Evolutionary conservation across 345 rosid genomes (phyloP).

Genomic region (Rhodamnia rubescens): DNA sequence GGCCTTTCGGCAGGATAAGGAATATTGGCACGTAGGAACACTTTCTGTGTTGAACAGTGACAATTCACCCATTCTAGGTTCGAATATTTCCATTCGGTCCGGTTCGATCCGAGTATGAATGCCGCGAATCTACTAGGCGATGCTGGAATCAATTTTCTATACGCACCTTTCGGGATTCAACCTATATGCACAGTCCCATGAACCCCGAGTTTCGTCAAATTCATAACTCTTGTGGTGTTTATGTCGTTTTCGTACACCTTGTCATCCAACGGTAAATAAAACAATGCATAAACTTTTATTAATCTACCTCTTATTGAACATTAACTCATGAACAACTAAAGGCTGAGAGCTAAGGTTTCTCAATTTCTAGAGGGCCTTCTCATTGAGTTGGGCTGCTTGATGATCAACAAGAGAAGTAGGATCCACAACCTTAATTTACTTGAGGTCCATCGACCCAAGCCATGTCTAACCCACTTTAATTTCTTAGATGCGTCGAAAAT

Average conservation of each 20-base stretch:
- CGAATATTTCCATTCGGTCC: neutral
- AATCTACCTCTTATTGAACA: neutral
- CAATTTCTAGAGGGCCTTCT: neutral
- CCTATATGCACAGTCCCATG: neutral
- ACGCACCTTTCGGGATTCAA: neutral
- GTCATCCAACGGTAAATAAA: neutral
- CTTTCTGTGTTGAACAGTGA: neutral
- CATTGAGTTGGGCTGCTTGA: neutral
- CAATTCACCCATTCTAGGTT: neutral
- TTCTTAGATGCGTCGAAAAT: too few relatives aligned
- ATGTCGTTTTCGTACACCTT: neutral
- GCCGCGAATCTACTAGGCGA: neutral
- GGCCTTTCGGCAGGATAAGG: neutral
- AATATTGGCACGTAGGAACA: neutral
- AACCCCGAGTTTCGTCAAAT: neutral
- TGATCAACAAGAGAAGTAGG: neutral
- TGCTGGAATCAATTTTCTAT: neutral
- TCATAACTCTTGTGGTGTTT: neutral
- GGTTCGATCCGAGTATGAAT: neutral
- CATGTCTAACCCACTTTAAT: too few relatives aligned
- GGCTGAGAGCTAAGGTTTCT: neutral
- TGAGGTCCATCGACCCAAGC: too few relatives aligned
- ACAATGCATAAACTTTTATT: too few relatives aligned
- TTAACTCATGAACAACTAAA: neutral
- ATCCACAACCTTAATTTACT: neutral